Percentiles rank a stretch among this genome's conserved stretches.
phyloP scores from a whole-genome alignment of 108 stramenopile species.

The Seminavis robusta region DNA sequence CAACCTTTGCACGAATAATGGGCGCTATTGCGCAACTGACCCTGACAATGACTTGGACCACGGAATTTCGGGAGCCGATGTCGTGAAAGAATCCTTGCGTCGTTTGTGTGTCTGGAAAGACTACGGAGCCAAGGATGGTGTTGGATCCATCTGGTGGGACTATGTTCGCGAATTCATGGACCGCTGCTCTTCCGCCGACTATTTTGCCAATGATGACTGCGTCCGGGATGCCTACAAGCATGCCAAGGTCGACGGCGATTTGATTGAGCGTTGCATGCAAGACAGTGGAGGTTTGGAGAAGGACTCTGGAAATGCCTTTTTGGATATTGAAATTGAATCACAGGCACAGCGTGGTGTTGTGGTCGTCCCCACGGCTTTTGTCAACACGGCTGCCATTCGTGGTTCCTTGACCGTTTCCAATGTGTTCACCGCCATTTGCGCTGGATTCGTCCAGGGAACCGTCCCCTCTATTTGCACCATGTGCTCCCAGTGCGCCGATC shows the following conservation, averaged over 20 bases:
- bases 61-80: conserved; percentile 79
- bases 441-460: conserved; percentile 80
- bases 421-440: conserved; percentile 72
- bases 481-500: conserved; percentile 43
- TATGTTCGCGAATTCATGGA: conserved; percentile 80
- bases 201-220: conserved; percentile 76
- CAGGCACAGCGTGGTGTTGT: conserved; percentile 67
- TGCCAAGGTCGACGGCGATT: conserved; percentile 48
- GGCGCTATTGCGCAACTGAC: background rate
- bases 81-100: conserved; percentile 82
- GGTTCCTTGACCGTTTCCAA: conserved; percentile 60
- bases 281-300: conserved; percentile 72
- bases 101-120: conserved; percentile 83
- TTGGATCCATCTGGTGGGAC: conserved; percentile 83
- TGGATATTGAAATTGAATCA: conserved; percentile 63
- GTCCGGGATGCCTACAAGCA: conserved; percentile 66
- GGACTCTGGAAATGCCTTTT: conserved; percentile 58
- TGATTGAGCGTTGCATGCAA: conserved; percentile 82
- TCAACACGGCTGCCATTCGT: conserved; percentile 84
- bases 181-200: conserved; percentile 53
- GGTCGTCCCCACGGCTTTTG: conserved; percentile 75
- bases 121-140: conserved; percentile 56
- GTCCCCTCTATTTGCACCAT: conserved; percentile 61
- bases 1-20: background rate
- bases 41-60: conserved; percentile 46